Percentiles rank a stretch among this genome's conserved stretches.
These are phyloP conservation scores for Daldinia caldariorum DNA, from an alignment of 495 filamentous ascomycete genomes.

Conservation along the genomic window DNA sequence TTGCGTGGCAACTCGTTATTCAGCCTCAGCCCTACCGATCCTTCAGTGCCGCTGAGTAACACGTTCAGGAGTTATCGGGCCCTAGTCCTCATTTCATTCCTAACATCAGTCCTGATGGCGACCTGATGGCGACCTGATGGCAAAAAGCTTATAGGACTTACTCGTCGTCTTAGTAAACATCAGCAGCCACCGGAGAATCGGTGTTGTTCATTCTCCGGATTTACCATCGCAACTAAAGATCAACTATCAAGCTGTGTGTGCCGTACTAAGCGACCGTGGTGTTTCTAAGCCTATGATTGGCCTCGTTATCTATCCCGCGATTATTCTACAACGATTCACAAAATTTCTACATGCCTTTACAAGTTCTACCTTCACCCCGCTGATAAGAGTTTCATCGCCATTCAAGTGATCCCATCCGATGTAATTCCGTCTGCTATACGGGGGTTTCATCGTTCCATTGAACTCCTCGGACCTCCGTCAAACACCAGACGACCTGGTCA, in stretches of 20 bases:
- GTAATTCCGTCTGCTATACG: conserved; percentile 19
- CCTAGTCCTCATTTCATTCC: background rate
- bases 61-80: background rate
- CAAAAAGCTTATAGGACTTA: background rate
- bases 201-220: conserved; percentile 20
- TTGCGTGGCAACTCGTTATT: conserved; percentile 6
- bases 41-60: conserved; percentile 19
- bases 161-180: background rate
- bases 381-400: conserved; percentile 15
- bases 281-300: conserved; percentile 26
- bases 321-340: conserved; percentile 10
- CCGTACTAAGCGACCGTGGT: conserved; percentile 3
- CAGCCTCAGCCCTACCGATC: conserved; percentile 42
- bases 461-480: conserved; percentile 41
- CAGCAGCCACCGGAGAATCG: conserved; percentile 12
- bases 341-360: conserved; percentile 10
- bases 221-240: conserved; percentile 8
- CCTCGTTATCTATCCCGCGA: background rate
- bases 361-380: conserved; percentile 9
- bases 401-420: conserved; percentile 14
- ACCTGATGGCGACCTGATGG: too few species aligned
- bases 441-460: conserved; percentile 22
- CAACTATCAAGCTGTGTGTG: conserved; percentile 17
- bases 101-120: too few species aligned
- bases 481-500: conserved; percentile 15